phyloP scores from a whole-genome alignment of 23 red algal species.

The Cyanidiococcus yangmingshanensis region DNA sequence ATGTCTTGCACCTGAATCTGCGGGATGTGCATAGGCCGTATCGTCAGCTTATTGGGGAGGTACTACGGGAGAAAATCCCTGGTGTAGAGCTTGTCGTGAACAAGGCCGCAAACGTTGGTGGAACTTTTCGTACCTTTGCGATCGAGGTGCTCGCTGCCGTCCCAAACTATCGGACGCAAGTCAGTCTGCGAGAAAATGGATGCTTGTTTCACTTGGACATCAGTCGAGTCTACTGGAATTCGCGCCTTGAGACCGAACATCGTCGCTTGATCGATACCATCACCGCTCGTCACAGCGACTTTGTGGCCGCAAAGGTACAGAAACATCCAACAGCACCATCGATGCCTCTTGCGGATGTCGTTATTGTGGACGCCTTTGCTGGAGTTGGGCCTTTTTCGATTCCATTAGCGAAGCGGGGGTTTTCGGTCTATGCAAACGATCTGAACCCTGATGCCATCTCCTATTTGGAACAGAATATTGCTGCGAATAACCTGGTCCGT shows the following conservation, averaged over 20 bases:
- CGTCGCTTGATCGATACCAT: conserved; percentile 48
- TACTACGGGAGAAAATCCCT: conserved; percentile 66
- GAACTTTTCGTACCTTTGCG: conserved; percentile 70
- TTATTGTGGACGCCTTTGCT: conserved; percentile 76
- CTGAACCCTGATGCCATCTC: conserved; percentile 53
- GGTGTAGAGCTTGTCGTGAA: conserved; percentile 75
- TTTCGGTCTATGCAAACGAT: conserved; percentile 65
- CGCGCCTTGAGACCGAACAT: conserved; percentile 81
- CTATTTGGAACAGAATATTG: conserved; percentile 51
- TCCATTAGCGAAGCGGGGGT: conserved; percentile 23
- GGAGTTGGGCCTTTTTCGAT: conserved; percentile 94
- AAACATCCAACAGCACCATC: conserved; percentile 20
- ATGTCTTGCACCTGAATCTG: conserved; percentile 84
- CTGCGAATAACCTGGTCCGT: conserved; percentile 33
- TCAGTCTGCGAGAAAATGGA: conserved; percentile 67
- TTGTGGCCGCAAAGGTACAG: not conserved
- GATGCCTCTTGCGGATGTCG: not conserved
- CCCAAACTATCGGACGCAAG: conserved; percentile 22
- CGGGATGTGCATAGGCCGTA: conserved; percentile 45
- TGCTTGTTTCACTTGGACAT: conserved; percentile 69
- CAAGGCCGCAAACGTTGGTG: conserved; percentile 64
- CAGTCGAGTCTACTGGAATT: conserved; percentile 87
- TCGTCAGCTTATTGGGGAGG: conserved; percentile 49
- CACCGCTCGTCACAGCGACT: not conserved
- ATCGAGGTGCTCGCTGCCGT: conserved; percentile 79